These are phyloP conservation scores for Extremus antarcticus DNA, from an alignment of 495 filamentous ascomycete genomes.

Conservation along the genomic window DNA sequence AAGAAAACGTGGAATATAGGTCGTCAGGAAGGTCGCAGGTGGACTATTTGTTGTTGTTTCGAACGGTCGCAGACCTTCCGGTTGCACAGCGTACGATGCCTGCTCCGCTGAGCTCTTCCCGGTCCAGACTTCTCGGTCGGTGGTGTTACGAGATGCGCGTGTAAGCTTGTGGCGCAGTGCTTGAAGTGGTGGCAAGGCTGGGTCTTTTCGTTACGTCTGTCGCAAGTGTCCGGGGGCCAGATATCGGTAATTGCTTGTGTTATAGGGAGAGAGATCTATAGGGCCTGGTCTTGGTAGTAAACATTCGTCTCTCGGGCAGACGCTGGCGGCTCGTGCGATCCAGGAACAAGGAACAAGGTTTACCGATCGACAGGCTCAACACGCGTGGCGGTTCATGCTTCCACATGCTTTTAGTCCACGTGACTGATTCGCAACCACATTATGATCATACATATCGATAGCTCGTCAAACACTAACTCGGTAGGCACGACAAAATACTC, in stretches of 20 bases:
- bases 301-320: not conserved
- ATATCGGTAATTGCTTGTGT: too few relatives aligned
- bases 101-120: not conserved
- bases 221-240: too few relatives aligned
- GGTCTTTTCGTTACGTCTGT: too few relatives aligned
- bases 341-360: not conserved
- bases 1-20: not conserved
- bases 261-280: too few relatives aligned
- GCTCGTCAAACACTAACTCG: not conserved
- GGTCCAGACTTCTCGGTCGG: not conserved
- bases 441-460: not conserved
- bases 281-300: too few relatives aligned
- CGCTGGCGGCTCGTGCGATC: not conserved
- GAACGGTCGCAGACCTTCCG: not conserved
- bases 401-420: not conserved
- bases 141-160: not conserved
- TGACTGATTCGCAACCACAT: too few relatives aligned
- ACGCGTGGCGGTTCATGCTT: not conserved
- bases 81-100: not conserved
- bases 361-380: not conserved
- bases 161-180: not conserved
- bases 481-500: slow-evolving; percentile 40
- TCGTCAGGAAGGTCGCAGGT: not conserved
- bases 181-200: not conserved
- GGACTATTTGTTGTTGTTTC: not conserved